Evolutionary conservation across 2,329 filamentous ascomycete genomes (phyloP).

Genomic region (Oidium heveae): DNA sequence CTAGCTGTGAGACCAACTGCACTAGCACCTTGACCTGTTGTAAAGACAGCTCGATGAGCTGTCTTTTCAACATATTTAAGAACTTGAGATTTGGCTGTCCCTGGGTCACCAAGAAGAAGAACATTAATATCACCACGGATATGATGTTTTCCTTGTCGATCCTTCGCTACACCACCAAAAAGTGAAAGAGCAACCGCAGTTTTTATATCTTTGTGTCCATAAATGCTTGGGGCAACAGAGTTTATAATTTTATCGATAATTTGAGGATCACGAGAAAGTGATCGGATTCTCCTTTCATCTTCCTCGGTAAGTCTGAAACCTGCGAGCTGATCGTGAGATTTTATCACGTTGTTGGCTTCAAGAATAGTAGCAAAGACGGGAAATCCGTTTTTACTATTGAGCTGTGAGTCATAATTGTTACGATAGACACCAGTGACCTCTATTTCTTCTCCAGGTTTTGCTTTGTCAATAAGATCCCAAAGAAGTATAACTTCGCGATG

Average conservation of each 20-base stretch:
- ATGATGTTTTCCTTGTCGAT: slow-evolving; percentile 64
- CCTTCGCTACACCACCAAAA: slow-evolving; percentile 85
- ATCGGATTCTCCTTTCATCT: slow-evolving; percentile 75
- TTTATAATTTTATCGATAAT: slow-evolving; percentile 82
- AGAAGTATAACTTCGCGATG: slow-evolving; percentile 86
- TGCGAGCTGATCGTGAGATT: slow-evolving; percentile 89
- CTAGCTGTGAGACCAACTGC: slow-evolving; percentile 94
- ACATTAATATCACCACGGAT: slow-evolving; percentile 97
- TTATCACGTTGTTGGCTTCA: slow-evolving; percentile 91
- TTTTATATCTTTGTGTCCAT: slow-evolving; percentile 91
- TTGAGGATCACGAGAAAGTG: slow-evolving; percentile 65
- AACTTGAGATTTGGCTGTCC: slow-evolving; percentile 93
- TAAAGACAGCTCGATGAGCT: slow-evolving; percentile 87
- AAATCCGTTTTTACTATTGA: slow-evolving; percentile 97
- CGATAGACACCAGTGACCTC: slow-evolving; percentile 92
- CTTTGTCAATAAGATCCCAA: slow-evolving; percentile 89
- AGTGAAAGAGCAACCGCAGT: slow-evolving; percentile 84
- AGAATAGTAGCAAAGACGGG: slow-evolving; percentile 94
- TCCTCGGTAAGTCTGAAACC: slow-evolving; percentile 89
- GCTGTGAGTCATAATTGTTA: slow-evolving; percentile 91
- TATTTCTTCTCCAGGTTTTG: slow-evolving; percentile 93
- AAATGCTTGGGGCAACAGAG: slow-evolving; percentile 92
- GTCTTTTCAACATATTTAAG: slow-evolving; percentile 97
- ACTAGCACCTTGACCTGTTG: slow-evolving; percentile 88
- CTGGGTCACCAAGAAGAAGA: slow-evolving; percentile 80